A percentile compares a stretch with the other conserved stretches of the same genome.
Evolutionary conservation across 2,329 filamentous ascomycete species (phyloP).

Genomic region (Monosporascus sp.): DNA sequence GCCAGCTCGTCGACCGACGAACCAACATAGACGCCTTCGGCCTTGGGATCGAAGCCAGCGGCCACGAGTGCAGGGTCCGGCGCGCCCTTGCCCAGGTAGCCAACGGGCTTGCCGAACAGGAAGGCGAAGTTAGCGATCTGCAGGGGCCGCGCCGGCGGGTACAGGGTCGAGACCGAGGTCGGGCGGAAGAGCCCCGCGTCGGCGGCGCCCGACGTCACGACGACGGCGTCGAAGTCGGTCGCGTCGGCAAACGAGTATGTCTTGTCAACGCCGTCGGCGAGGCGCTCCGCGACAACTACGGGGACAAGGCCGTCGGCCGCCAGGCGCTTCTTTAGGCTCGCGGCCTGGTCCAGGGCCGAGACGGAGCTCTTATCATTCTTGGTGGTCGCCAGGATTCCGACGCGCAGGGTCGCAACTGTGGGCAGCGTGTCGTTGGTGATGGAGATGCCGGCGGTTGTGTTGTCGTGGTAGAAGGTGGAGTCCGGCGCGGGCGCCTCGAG

Average conservation of each 20-base stretch:
- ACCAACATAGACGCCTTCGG: conserved; percentile 37
- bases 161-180: conserved; percentile 46
- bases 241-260: conserved; percentile 64
- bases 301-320: conserved; percentile 47
- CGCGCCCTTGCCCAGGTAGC: conserved; percentile 42
- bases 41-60: conserved; percentile 37
- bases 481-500: conserved; percentile 55
- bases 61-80: conserved; percentile 28
- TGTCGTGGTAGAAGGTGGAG: conserved; percentile 61
- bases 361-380: conserved; percentile 17
- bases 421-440: conserved; percentile 54
- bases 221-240: conserved; percentile 55
- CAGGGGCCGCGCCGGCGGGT: conserved; percentile 56
- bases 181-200: conserved; percentile 40
- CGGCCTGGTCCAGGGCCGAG: conserved; percentile 41
- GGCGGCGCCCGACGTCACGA: conserved; percentile 51
- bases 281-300: conserved; percentile 55
- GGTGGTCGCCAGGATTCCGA: conserved; percentile 56
- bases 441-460: conserved; percentile 57
- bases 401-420: conserved; percentile 56
- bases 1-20: conserved; percentile 34
- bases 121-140: conserved; percentile 61
- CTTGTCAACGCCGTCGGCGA: conserved; percentile 49
- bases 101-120: conserved; percentile 66
- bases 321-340: conserved; percentile 44